phyloP scores from a whole-genome alignment of 495 filamentous ascomycete species.

The Talaromyces proteolyticus region DNA sequence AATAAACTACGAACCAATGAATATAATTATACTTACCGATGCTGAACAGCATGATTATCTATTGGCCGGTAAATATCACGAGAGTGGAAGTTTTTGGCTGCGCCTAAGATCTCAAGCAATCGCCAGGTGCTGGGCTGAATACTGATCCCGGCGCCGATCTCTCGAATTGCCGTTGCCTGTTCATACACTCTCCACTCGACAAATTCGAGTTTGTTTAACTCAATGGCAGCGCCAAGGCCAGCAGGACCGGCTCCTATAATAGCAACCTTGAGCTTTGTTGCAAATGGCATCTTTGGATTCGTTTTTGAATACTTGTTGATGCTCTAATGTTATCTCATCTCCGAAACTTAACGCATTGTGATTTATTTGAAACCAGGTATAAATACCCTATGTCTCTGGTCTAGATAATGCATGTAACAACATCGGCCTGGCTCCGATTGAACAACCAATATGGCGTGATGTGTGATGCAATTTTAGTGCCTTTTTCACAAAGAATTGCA shows the following conservation, averaged over 20 bases:
- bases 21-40: constrained; percentile 9
- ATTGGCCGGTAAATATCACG: constrained; percentile 13
- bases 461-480: too few relatives aligned
- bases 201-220: constrained; percentile 36
- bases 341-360: too few relatives aligned
- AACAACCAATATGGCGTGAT: too few relatives aligned
- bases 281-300: too few relatives aligned
- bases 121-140: constrained; percentile 20
- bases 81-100: constrained; percentile 12
- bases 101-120: constrained; percentile 16
- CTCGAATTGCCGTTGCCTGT: constrained; percentile 35
- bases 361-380: too few relatives aligned
- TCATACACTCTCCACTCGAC: constrained; percentile 43
- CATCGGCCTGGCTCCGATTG: too few relatives aligned
- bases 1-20: too few relatives aligned
- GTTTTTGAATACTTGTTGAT: too few relatives aligned
- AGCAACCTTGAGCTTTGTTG: constrained; percentile 17
- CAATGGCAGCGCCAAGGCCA: constrained; percentile 43
- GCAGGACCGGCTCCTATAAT: constrained; percentile 45
- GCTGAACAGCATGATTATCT: constrained; percentile 15
- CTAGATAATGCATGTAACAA: too few relatives aligned
- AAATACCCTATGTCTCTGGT: too few relatives aligned
- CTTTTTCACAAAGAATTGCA: too few relatives aligned
- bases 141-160: constrained; percentile 37
- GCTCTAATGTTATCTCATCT: too few relatives aligned